Evolutionary conservation across 2,329 filamentous ascomycete species (phyloP).

Genomic region (Sclerotinia spermophila): DNA sequence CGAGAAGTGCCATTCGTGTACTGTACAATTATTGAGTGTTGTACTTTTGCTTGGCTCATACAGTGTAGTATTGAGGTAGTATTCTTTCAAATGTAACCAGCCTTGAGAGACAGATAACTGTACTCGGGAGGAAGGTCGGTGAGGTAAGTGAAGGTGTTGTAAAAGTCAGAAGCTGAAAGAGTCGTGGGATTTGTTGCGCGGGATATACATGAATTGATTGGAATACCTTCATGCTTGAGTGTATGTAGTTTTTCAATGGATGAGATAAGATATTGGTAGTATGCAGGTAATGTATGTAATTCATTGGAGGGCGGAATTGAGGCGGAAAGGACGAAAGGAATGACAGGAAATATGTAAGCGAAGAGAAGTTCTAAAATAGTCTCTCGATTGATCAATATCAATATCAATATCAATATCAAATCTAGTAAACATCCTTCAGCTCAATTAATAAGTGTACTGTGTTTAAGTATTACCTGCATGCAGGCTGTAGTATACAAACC

Average conservation of each 20-base stretch:
- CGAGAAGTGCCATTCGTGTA: constrained; percentile 3
- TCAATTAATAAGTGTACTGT: background rate
- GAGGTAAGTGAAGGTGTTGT: background rate
- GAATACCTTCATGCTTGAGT: background rate
- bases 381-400: background rate
- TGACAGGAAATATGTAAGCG: constrained; percentile 11
- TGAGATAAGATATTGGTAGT: background rate
- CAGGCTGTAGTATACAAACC: background rate
- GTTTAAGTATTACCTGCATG: background rate
- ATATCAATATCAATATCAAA: background rate
- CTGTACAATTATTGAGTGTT: constrained; percentile 4
- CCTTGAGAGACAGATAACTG: background rate
- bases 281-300: background rate
- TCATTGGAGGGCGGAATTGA: background rate
- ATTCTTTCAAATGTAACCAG: background rate
- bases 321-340: background rate
- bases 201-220: background rate
- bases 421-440: background rate
- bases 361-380: background rate
- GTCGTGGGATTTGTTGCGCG: background rate
- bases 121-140: background rate
- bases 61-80: background rate
- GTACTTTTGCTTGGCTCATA: constrained; percentile 17
- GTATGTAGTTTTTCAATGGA: background rate
- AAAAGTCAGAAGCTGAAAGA: background rate